Evolutionary conservation across 1,284 basidiomycete genomes (phyloP), one percentile per base, ranked within the genome.

Genomic region (Ceratobasidium sp.): DNA sequence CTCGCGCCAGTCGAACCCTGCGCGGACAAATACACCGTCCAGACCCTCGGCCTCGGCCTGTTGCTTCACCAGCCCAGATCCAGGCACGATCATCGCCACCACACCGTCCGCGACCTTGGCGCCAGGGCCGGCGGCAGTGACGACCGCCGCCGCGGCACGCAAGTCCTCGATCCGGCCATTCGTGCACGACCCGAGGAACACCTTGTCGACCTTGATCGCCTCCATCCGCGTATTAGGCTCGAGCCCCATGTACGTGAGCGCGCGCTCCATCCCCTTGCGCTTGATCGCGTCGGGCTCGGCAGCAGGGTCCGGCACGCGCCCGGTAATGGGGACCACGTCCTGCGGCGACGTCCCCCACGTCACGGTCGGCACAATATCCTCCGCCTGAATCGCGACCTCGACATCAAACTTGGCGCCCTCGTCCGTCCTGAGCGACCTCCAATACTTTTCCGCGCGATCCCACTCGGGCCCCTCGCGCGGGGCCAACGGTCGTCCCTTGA

Each of bases 271-370:
- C 68, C 92, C 91, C 27, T 88, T 85, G 75, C 89, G 90, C 83
- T 90, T 92, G 59, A 86, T 86, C 0, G 86, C 84, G 81, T 91
- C 84, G 91, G 9, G 86, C 79, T 78, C 95, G 89, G 58, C 83
- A 2, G 88, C 82, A 7, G 96, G 96, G 81, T 95, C 89, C 41
- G 96, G 96, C 48, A 97, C 94, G 59, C 82, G 83, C 76, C 94
- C 95, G 24, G 90, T 94, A 82, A 98, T 98, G 27, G 94, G 86
- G 43, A 92, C 90, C 61, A 94, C 93, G 80, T 98, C 96, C 81
- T 98, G 93, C 64, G 96, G 96, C 29, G 94, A 96, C 2, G 95
- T 98, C 72, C 96, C 96, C 96, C 96, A 98, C 29, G 96, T 96
- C 76, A 98, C 89, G 53, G 96, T 98, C 16, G 96, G 96, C 65